Evolutionary conservation across 148 eudicot genomes (phyloP).

Genomic region (Vaccinium corymbosum): DNA sequence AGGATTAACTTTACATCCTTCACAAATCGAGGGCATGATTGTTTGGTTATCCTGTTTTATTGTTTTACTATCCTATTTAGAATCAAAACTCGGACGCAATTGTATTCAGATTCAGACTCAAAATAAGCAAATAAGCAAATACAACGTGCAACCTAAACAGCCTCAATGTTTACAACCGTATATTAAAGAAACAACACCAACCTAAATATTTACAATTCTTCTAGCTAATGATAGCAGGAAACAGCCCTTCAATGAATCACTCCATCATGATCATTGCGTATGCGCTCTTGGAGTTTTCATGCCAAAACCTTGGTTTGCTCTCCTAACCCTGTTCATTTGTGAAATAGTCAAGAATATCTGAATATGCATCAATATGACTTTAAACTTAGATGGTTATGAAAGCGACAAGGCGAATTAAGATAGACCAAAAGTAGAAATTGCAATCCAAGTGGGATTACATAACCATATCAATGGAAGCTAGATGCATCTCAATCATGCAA

Average conservation of each 20-base stretch:
- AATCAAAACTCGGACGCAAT: not conserved
- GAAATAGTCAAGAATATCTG: not conserved
- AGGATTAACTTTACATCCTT: too few species aligned
- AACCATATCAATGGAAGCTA: not conserved
- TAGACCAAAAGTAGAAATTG: not conserved
- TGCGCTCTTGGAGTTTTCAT: slow-evolving; percentile 55
- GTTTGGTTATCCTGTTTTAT: too few species aligned
- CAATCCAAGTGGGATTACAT: not conserved
- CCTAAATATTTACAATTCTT: not conserved
- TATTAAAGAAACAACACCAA: not conserved
- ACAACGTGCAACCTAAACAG: not conserved
- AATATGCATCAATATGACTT: not conserved
- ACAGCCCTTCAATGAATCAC: not conserved
- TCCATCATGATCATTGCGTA: slow-evolving; percentile 15
- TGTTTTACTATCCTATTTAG: too few species aligned
- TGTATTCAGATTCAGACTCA: not conserved
- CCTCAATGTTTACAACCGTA: not conserved
- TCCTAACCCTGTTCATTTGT: slow-evolving; percentile 54
- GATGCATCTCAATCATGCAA: not conserved
- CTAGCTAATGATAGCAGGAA: not conserved
- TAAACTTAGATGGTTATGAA: not conserved
- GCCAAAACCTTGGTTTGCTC: slow-evolving; percentile 65
- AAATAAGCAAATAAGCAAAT: not conserved
- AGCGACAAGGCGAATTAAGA: not conserved
- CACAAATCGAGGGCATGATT: too few species aligned